A percentile compares a stretch with the other conserved stretches of the same genome.
phyloP scores from a whole-genome alignment of 192 early-diverging fungal species.

The Gryganskiella cystojenkinii region DNA sequence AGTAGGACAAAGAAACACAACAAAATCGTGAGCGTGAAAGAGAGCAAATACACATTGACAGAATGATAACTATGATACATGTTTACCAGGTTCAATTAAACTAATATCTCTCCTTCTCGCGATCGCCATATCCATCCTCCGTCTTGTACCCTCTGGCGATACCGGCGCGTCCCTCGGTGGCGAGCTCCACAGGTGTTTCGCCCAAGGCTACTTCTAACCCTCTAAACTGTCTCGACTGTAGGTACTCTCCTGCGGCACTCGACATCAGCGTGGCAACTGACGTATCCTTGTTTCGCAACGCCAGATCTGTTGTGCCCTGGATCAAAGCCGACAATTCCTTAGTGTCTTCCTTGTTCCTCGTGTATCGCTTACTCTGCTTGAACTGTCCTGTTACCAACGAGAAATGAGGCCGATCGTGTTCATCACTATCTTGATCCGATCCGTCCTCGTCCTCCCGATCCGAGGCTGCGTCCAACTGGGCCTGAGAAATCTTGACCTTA shows the following conservation, averaged over 20 bases:
- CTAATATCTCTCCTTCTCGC: conserved; percentile 46
- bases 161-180: conserved; percentile 84
- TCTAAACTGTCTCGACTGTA: conserved; percentile 80
- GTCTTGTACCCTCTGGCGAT: conserved; percentile 83
- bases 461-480: conserved; percentile 48
- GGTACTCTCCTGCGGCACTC: conserved; percentile 74
- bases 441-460: conserved; percentile 31
- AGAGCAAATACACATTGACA: neutral
- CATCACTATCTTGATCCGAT: conserved; percentile 41
- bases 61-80: neutral
- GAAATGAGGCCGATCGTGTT: conserved; percentile 86
- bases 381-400: conserved; percentile 90
- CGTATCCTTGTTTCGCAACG: conserved; percentile 65
- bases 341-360: conserved; percentile 41
- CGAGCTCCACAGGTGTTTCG: conserved; percentile 65
- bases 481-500: conserved; percentile 38
- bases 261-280: conserved; percentile 63
- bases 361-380: conserved; percentile 66
- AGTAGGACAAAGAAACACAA: no score
- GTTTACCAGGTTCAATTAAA: neutral
- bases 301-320: conserved; percentile 57
- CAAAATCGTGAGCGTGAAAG: no score
- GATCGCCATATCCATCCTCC: conserved; percentile 30
- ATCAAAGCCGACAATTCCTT: conserved; percentile 34
- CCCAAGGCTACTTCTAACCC: conserved; percentile 83